A percentile compares a stretch with the other conserved stretches of the same genome.
phyloP scores from a whole-genome alignment of 1,139 yeast genomes.

The Scheffersomyces illinoinensis region DNA sequence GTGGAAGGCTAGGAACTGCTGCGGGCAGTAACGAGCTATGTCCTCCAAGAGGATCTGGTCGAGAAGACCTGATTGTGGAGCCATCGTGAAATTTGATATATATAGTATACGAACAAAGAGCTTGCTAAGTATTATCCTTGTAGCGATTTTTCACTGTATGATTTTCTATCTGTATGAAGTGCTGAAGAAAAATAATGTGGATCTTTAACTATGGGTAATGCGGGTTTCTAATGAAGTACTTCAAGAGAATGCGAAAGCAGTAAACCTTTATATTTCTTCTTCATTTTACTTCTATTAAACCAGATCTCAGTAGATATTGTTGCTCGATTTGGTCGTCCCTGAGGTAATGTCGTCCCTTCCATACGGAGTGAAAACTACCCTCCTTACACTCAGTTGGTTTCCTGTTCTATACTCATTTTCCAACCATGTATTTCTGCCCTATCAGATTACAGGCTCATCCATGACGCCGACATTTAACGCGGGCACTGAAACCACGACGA shows the following conservation, averaged over 20 bases:
- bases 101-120: background rate
- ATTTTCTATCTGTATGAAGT: background rate
- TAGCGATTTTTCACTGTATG: background rate
- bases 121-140: background rate
- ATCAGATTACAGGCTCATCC: slow-evolving; percentile 77
- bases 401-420: slow-evolving; percentile 74
- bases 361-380: slow-evolving; percentile 20
- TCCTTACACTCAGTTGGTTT: slow-evolving; percentile 58
- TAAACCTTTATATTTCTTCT: background rate
- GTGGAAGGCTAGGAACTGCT: slow-evolving; percentile 62
- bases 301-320: background rate
- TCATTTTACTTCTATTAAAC: background rate
- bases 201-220: background rate
- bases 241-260: background rate
- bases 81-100: slow-evolving; percentile 3
- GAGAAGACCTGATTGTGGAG: slow-evolving; percentile 17
- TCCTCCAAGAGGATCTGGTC: slow-evolving; percentile 59
- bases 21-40: slow-evolving; percentile 68
- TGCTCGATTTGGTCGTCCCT: background rate
- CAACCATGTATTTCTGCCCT: slow-evolving; percentile 73
- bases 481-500: slow-evolving; percentile 42
- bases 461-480: slow-evolving; percentile 94
- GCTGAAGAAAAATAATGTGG: background rate
- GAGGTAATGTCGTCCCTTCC: slow-evolving; percentile 1
- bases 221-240: background rate